Base-by-base conservation (phyloP, 2,329 filamentous ascomycete species). In the Nemania diffusa region DNA sequence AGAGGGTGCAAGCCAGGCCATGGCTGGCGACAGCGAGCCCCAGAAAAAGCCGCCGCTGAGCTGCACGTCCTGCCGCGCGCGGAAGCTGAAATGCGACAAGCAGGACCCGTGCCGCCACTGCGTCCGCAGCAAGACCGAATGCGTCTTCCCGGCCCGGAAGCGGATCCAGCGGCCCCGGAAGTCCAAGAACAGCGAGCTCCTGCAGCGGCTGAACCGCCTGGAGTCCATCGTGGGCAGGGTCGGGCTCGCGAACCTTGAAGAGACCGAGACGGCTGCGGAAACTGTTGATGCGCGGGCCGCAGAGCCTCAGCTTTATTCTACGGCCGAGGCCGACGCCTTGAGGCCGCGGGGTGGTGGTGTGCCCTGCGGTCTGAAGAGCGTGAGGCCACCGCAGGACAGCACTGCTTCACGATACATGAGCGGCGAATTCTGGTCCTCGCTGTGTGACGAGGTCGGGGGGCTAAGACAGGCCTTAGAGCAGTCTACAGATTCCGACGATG, bases 21-120 rank as follows among this genome's bases (percentile, higher is more conserved):
- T 64, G 65, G 56, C 56, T 8, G 58, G 42, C 34, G 34, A 57
- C 42, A 40, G 59, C 51, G 66, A 63, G 53, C 55, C 62, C 6
- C 71, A 70, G 59, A 60, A 69, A 51, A 81, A 81, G 65, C 78
- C 80, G 58, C 79, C 80, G n/a, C 75, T 84, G 53, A 83, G 81
- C 42, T 91, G 90, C 73, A 81, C 87, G 5, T 82, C 83, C n/a
- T 92, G 89, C 72, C 87, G 90, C 66, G 84, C 87, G 68, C 84
- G 87, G 68, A 90, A 90, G 74, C 81, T 90, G 51, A 88, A 86
- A 71, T 90, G 88, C 77, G 83, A 88, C 73, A 84, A 86, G 69
- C 79, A 80, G 40, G 80, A 84, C 67, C 88, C 88, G 5, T 90
- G 88, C 74, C 76, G 78, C 6, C 84, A 85, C 63, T 90, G 88